Conservation (phyloP, 805 yeast species). For the Debaryomyces prosopidis region DNA sequence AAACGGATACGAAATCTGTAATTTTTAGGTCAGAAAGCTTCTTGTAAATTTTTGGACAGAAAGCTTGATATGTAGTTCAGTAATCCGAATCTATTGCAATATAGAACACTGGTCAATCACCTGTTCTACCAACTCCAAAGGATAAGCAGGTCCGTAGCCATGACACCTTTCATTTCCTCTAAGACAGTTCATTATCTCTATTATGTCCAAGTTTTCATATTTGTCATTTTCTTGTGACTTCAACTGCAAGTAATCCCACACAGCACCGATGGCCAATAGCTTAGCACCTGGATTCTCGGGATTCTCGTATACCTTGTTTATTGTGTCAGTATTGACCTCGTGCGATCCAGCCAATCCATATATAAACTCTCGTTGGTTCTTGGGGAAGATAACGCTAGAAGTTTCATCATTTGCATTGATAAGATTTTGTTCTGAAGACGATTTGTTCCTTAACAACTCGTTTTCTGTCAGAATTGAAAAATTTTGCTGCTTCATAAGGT, state of each 20-base stretch:
- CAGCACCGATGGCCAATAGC: conserved; percentile 70
- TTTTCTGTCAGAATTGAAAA: conserved; percentile 62
- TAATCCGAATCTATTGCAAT: neutral
- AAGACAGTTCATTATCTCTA: conserved; percentile 56
- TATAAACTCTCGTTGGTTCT: conserved; percentile 34
- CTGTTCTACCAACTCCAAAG: conserved; percentile 43
- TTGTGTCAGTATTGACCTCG: conserved; percentile 15
- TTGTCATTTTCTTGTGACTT: conserved; percentile 45
- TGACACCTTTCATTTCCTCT: conserved; percentile 76
- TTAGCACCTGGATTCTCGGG: conserved; percentile 44
- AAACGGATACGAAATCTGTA: too few relatives aligned
- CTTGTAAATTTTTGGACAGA: too few relatives aligned
- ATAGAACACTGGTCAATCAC: conserved; percentile 18
- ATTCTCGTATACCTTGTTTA: conserved; percentile 34
- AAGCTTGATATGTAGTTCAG: too few relatives aligned
- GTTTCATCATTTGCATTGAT: conserved; percentile 3
- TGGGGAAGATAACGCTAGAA: conserved; percentile 33
- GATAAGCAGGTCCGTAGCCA: conserved; percentile 75
- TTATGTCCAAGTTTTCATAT: conserved; percentile 53
- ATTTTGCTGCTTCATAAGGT: conserved; percentile 54
- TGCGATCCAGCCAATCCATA: conserved; percentile 28
- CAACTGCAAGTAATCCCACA: conserved; percentile 74
- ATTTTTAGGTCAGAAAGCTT: too few relatives aligned
- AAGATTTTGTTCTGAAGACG: conserved; percentile 5
- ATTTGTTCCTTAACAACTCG: conserved; percentile 42